Percentiles rank a stretch among this genome's conserved stretches.
phyloP scores from a whole-genome alignment of 202 grass and related monocot genomes.

The Thinopyrum obtusiflorum region DNA sequence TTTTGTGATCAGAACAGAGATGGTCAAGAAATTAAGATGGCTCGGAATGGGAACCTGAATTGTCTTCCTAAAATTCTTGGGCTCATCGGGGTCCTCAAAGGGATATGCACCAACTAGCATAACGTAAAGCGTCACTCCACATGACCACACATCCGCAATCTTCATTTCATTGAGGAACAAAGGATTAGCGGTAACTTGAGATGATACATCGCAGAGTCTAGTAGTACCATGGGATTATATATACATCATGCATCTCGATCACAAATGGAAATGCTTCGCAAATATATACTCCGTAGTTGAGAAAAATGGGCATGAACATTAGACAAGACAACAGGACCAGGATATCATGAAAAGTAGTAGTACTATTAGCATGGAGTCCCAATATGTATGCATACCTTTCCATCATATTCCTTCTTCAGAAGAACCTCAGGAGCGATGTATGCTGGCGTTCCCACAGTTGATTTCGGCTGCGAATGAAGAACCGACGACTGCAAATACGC shows the following conservation, averaged over 20 bases:
- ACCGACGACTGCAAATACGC: conserved; percentile 67
- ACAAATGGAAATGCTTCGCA: not conserved
- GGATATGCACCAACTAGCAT: conserved; percentile 93
- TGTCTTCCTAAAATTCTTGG: conserved; percentile 86
- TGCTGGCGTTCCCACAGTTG: conserved; percentile 89
- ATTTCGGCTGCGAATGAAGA: conserved; percentile 93
- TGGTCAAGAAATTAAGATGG: not conserved
- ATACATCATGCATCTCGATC: not conserved
- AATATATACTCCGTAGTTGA: not conserved
- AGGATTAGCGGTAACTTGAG: not conserved
- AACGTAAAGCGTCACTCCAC: conserved; percentile 82
- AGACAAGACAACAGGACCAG: not conserved
- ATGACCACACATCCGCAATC: conserved; percentile 95
- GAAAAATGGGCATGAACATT: not conserved
- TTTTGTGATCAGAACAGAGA: not conserved
- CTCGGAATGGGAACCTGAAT: conserved; percentile 59
- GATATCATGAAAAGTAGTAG: not conserved
- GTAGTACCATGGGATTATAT: not conserved
- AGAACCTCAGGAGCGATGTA: conserved; percentile 99
- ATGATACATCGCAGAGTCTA: not conserved
- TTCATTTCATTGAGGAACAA: conserved; percentile 33
- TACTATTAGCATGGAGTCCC: not conserved
- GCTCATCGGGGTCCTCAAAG: conserved; percentile 85
- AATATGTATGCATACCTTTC: conserved; percentile 59
- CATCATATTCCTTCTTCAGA: conserved; percentile 97